Evolutionary conservation across 495 filamentous ascomycete species (phyloP).

Genomic region (Penicillium antarcticum): DNA sequence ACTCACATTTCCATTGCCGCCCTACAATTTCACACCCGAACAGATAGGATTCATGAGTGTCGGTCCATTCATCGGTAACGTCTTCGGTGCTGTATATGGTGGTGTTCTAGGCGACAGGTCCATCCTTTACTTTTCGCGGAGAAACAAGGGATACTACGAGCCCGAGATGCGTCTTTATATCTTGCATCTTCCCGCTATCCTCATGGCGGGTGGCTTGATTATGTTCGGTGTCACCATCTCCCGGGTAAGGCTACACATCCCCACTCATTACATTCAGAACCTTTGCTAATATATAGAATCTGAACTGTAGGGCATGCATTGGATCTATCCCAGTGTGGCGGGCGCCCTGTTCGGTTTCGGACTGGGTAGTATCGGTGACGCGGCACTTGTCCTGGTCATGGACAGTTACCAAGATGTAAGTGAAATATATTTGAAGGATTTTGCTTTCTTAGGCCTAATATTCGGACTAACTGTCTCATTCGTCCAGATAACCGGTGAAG

Average conservation of each 20-base stretch:
- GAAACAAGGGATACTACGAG: slow-evolving; percentile 41
- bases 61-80: slow-evolving; percentile 39
- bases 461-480: neutral
- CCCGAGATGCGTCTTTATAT: slow-evolving; percentile 43
- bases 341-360: slow-evolving; percentile 36
- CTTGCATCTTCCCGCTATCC: slow-evolving; percentile 28
- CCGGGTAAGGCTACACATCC: slow-evolving; percentile 15
- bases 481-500: slow-evolving; percentile 32
- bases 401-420: slow-evolving; percentile 35
- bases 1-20: slow-evolving; percentile 33
- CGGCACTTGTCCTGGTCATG: slow-evolving; percentile 32
- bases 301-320: slow-evolving; percentile 32
- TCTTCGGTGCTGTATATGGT: slow-evolving; percentile 35
- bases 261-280: neutral
- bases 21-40: slow-evolving; percentile 39
- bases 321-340: slow-evolving; percentile 30
- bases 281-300: neutral
- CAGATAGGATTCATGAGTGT: slow-evolving; percentile 40
- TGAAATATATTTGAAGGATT: neutral
- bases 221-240: slow-evolving; percentile 35
- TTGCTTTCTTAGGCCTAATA: neutral
- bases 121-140: slow-evolving; percentile 32
- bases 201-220: slow-evolving; percentile 28
- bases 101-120: slow-evolving; percentile 40
- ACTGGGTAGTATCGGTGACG: slow-evolving; percentile 31